phyloP scores from a whole-genome alignment of 495 filamentous ascomycete genomes.

The Trichocladium antarcticum region DNA sequence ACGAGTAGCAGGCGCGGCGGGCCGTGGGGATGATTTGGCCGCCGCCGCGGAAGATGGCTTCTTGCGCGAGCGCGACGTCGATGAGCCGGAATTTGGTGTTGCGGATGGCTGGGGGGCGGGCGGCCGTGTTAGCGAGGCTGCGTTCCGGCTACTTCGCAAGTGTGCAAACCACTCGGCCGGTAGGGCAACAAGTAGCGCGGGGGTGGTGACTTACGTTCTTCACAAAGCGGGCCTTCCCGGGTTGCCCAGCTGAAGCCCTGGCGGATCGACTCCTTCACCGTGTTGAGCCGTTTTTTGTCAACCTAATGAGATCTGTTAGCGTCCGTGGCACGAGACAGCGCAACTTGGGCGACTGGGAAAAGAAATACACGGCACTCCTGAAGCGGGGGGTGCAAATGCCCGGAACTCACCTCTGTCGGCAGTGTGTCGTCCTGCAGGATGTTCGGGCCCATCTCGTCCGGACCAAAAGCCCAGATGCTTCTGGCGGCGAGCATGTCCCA shows the following conservation, averaged over 20 bases:
- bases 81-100: conserved; percentile 94
- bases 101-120: conserved; percentile 57
- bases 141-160: neutral
- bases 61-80: conserved; percentile 73
- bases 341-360: neutral
- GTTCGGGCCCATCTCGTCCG: conserved; percentile 90
- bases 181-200: neutral
- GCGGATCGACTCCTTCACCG: conserved; percentile 77
- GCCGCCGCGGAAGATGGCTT: conserved; percentile 87
- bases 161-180: conserved; percentile 15
- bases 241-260: conserved; percentile 96
- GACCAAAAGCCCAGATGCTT: conserved; percentile 98
- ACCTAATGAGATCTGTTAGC: conserved; percentile 40
- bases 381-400: conserved; percentile 13
- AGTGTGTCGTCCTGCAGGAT: conserved; percentile 95
- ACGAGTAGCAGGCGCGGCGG: conserved; percentile 81
- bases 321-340: neutral
- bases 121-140: neutral
- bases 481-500: conserved; percentile 91
- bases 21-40: conserved; percentile 96
- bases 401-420: conserved; percentile 54
- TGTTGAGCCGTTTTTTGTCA: conserved; percentile 79
- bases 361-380: neutral
- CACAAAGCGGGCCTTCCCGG: conserved; percentile 89
- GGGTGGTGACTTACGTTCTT: conserved; percentile 69